A percentile compares a stretch with the other conserved stretches of the same genome.
These are phyloP conservation scores for Lecanosticta acicola DNA, from an alignment of 2,329 filamentous ascomycete species.

Conservation along the genomic window DNA sequence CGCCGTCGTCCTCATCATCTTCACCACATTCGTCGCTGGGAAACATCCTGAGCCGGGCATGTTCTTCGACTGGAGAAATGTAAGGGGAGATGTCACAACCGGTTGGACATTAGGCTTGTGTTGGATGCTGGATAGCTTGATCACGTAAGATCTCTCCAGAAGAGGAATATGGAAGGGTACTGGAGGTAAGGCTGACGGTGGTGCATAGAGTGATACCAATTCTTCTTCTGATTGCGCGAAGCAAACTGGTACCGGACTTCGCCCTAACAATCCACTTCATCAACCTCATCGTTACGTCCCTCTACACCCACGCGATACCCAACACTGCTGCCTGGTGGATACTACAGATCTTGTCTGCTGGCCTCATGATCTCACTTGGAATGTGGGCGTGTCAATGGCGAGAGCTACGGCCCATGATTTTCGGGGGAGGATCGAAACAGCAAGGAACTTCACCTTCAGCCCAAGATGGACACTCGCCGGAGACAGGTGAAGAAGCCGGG, in stretches of 20 bases:
- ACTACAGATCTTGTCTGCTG: constrained; percentile 55
- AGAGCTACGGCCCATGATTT: constrained; percentile 81
- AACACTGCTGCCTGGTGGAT: constrained; percentile 82
- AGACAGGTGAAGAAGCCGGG: constrained; percentile 35
- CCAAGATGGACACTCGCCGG: constrained; percentile 13
- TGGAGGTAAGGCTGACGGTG: constrained; percentile 2
- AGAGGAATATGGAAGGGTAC: too few species aligned
- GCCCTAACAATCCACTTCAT: constrained; percentile 81
- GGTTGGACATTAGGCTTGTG: constrained; percentile 65
- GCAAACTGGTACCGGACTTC: constrained; percentile 93
- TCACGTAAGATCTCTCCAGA: too few species aligned
- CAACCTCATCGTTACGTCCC: constrained; percentile 68
- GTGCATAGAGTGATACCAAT: constrained; percentile 68
- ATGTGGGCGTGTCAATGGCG: constrained; percentile 90
- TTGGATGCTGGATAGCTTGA: constrained; percentile 60
- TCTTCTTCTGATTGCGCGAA: constrained; percentile 75
- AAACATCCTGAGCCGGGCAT: constrained; percentile 54
- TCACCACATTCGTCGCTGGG: constrained; percentile 62
- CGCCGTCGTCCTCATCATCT: constrained; percentile 58
- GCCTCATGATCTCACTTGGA: constrained; percentile 63
- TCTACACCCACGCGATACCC: constrained; percentile 75
- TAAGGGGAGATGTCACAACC: constrained; percentile 62
- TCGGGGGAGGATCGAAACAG: constrained; percentile 55
- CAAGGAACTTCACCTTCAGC: constrained; percentile 15
- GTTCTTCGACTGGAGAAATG: constrained; percentile 57